A percentile compares a stretch with the other conserved stretches of the same genome.
Evolutionary conservation across 1,139 yeast genomes (phyloP).

Genomic region (Kodamaea derodonti): DNA sequence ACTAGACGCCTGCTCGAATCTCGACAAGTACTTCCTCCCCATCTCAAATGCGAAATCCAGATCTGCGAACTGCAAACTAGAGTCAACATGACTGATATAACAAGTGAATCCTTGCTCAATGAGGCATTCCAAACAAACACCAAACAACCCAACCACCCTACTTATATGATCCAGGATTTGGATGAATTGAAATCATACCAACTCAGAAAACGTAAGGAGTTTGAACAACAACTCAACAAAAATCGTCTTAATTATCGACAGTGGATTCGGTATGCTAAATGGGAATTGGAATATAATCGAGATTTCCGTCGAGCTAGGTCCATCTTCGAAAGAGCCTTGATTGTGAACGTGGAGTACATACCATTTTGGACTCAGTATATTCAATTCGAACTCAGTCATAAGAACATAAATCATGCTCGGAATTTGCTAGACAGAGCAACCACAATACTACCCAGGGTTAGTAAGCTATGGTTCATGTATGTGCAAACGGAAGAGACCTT

Average conservation of each 20-base stretch:
- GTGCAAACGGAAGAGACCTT: conserved; percentile 80
- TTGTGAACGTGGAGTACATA: conserved; percentile 66
- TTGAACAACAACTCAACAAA: conserved; percentile 78
- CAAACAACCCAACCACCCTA: conserved; percentile 37
- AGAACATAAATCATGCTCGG: conserved; percentile 84
- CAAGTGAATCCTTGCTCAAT: conserved; percentile 38
- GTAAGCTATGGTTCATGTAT: conserved; percentile 82
- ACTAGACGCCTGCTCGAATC: too few relatives aligned
- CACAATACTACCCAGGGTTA: conserved; percentile 68
- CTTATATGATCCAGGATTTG: conserved; percentile 63
- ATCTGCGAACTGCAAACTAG: too few relatives aligned
- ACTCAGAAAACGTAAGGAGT: conserved; percentile 72
- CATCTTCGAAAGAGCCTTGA: conserved; percentile 82
- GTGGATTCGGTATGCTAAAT: conserved; percentile 89
- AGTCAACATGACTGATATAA: conserved; percentile 12
- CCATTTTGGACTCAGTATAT: conserved; percentile 87
- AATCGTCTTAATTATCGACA: conserved; percentile 80
- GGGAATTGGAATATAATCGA: conserved; percentile 74
- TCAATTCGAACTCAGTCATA: conserved; percentile 67
- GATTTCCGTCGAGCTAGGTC: conserved; percentile 78
- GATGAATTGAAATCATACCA: conserved; percentile 80
- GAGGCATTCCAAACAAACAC: conserved; percentile 33
- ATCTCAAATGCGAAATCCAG: too few relatives aligned
- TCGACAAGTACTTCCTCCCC: too few relatives aligned
- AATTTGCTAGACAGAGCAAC: conserved; percentile 80